Percentiles rank a stretch among this genome's conserved stretches.
phyloP scores from a whole-genome alignment of 129 eudicot genomes.

The Smallanthus sonchifolius region DNA sequence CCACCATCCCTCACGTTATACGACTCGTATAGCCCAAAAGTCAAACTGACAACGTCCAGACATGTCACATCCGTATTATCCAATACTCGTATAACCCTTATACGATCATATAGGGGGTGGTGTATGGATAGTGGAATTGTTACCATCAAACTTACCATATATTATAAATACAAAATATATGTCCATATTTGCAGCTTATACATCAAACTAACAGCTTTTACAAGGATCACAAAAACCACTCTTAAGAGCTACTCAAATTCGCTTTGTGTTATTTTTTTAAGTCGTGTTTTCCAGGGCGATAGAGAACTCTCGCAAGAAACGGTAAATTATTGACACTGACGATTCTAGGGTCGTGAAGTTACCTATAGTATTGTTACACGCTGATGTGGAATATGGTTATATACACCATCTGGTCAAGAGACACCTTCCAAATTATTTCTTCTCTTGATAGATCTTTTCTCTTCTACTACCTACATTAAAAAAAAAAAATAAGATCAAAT shows the following conservation, averaged over 20 bases:
- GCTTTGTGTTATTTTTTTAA: not conserved
- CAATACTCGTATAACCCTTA: too few species aligned
- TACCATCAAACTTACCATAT: conserved; percentile 11
- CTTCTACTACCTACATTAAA: conserved; percentile 43
- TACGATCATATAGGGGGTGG: too few species aligned
- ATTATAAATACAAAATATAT: conserved; percentile 1
- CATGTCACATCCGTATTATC: too few species aligned
- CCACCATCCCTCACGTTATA: too few species aligned
- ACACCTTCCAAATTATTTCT: conserved; percentile 41
- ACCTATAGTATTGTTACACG: conserved; percentile 8
- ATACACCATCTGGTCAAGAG: conserved; percentile 24
- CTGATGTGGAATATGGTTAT: conserved; percentile 6
- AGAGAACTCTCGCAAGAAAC: not conserved
- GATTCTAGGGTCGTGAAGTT: not conserved
- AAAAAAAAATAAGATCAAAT: not conserved
- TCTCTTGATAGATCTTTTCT: conserved; percentile 45
- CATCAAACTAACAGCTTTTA: conserved; percentile 18
- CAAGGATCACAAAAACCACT: conserved; percentile 15
- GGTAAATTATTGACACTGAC: conserved; percentile 1
- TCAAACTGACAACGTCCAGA: too few species aligned
- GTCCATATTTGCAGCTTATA: not conserved
- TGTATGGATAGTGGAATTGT: too few species aligned
- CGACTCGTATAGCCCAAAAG: too few species aligned
- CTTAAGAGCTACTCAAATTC: not conserved
- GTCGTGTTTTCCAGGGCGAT: not conserved